phyloP scores from a whole-genome alignment of 495 filamentous ascomycete genomes.

The Mycothermus thermophilus region DNA sequence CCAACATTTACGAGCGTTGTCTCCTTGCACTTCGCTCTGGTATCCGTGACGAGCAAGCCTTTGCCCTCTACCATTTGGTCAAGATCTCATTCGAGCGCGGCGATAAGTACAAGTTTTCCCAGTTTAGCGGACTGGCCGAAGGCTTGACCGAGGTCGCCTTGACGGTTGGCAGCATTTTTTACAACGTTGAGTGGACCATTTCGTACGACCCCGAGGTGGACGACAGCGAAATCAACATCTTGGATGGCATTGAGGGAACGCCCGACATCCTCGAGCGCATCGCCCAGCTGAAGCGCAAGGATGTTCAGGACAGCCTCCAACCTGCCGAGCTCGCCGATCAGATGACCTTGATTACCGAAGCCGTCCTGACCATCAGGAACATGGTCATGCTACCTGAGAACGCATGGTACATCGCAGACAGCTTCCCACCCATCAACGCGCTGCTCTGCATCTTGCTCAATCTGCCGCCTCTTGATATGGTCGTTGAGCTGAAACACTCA shows the following conservation, averaged over 20 bases:
- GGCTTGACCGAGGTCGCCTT: conserved; percentile 73
- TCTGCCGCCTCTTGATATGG: conserved; percentile 55
- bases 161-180: conserved; percentile 59
- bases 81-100: conserved; percentile 90
- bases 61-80: conserved; percentile 80
- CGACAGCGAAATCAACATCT: conserved; percentile 35
- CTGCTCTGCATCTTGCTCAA: conserved; percentile 69
- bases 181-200: conserved; percentile 68
- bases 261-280: conserved; percentile 58
- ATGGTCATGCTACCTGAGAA: conserved; percentile 88
- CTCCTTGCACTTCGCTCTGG: conserved; percentile 67
- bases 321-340: conserved; percentile 55
- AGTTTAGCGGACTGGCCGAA: conserved; percentile 80
- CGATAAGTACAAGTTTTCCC: conserved; percentile 89
- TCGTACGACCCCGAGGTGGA: conserved; percentile 48
- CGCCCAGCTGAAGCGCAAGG: conserved; percentile 33
- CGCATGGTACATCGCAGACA: conserved; percentile 61
- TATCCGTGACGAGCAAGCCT: conserved; percentile 69
- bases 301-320: conserved; percentile 58
- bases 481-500: conserved; percentile 81
- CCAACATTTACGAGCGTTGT: conserved; percentile 81
- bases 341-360: conserved; percentile 68
- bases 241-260: conserved; percentile 70
- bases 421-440: conserved; percentile 59
- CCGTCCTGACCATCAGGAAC: conserved; percentile 77